These are phyloP conservation scores for Apium graveolens DNA, from an alignment of 129 eudicot species.

Conservation along the genomic window DNA sequence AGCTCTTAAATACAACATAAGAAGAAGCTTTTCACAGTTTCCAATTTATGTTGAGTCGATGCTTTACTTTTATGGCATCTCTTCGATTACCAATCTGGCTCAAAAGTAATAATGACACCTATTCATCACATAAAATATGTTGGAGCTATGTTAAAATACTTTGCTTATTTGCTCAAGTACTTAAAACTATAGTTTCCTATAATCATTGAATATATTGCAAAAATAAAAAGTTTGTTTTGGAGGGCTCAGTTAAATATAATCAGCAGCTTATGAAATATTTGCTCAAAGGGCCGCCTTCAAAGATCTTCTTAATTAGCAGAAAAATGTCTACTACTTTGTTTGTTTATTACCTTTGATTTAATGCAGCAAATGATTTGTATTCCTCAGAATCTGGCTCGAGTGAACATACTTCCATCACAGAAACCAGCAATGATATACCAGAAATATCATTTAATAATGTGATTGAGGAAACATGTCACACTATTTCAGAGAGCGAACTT, in stretches of 20 bases:
- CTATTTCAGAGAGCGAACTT: constrained; percentile 26
- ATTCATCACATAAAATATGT: background rate
- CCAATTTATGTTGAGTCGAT: background rate
- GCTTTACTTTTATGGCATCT: background rate
- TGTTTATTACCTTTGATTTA: too few species aligned
- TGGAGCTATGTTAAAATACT: background rate
- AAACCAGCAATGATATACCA: constrained; percentile 20
- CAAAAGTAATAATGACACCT: background rate
- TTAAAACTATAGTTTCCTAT: background rate
- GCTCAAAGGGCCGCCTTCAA: background rate
- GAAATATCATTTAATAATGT: too few species aligned
- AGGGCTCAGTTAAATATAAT: background rate
- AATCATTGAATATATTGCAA: background rate
- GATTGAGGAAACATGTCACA: too few species aligned
- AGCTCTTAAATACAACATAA: too few species aligned
- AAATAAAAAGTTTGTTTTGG: background rate
- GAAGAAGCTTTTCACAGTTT: background rate
- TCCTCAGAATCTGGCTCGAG: constrained; percentile 19
- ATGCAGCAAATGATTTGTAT: background rate
- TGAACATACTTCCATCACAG: constrained; percentile 20
- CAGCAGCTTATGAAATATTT: background rate
- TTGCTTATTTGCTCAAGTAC: background rate
- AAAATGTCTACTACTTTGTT: background rate
- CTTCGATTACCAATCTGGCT: background rate
- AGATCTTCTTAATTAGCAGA: background rate